Evolutionary conservation across 202 grass and related monocot genomes (phyloP).

Genomic region (Digitaria exilis): DNA sequence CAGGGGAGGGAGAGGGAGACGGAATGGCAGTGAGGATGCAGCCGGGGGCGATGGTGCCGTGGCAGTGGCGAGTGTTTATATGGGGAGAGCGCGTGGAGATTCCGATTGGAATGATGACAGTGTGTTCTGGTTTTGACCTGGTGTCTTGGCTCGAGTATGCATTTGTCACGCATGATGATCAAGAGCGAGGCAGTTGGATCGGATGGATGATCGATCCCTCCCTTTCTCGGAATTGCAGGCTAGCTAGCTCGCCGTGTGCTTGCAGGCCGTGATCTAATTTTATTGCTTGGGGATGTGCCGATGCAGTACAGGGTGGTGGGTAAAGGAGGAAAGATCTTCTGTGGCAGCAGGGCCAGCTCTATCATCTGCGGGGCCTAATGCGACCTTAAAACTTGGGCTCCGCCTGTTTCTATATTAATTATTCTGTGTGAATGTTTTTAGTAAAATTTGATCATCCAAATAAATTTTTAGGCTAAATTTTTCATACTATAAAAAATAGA

Average conservation of each 20-base stretch:
- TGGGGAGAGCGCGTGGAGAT: conserved; percentile 12
- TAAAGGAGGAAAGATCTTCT: neutral
- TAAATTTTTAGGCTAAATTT: no score
- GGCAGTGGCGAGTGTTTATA: conserved; percentile 21
- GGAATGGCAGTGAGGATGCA: neutral
- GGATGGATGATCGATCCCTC: no score
- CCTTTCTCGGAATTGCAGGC: conserved; percentile 34
- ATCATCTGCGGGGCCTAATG: no score
- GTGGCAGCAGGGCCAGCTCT: no score
- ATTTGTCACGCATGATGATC: conserved; percentile 30
- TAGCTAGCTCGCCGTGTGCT: no score
- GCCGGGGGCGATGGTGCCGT: neutral
- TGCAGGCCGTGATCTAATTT: conserved; percentile 47
- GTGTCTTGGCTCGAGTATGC: conserved; percentile 41
- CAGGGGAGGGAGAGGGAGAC: neutral
- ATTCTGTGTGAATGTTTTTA: no score
- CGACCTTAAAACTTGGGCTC: no score
- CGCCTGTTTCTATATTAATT: no score
- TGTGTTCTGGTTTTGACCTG: conserved; percentile 26
- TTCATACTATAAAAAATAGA: no score
- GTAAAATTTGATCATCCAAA: no score
- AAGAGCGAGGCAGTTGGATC: neutral
- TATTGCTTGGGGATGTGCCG: neutral
- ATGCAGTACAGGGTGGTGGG: conserved; percentile 12
- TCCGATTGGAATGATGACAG: conserved; percentile 32